Conservation (phyloP, 495 filamentous ascomycete genomes). For the Endocarpon pusillum region DNA sequence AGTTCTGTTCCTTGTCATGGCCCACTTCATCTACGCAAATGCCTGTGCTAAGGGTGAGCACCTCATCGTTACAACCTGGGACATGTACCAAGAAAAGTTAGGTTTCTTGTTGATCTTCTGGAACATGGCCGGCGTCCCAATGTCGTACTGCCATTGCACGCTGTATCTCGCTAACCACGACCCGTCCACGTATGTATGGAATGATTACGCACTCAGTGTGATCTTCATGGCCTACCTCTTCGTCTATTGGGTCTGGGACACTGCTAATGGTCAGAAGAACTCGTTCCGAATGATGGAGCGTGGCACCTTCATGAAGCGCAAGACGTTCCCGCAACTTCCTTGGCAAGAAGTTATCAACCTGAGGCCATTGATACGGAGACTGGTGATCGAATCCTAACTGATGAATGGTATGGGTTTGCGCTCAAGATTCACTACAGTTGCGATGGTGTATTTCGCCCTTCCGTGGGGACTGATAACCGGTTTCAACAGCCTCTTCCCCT, state of each 20-base stretch:
- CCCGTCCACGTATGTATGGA: constrained; percentile 63
- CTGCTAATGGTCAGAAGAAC: constrained; percentile 83
- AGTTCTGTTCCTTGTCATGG: constrained; percentile 68
- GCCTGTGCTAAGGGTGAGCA: constrained; percentile 92
- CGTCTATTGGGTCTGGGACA: constrained; percentile 86
- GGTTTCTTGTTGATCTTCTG: constrained; percentile 99
- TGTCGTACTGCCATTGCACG: constrained; percentile 90
- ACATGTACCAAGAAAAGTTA: constrained; percentile 99
- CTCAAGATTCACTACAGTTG: constrained; percentile 88
- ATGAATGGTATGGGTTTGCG: constrained; percentile 68
- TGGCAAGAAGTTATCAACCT: constrained; percentile 63
- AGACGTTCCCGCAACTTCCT: constrained; percentile 75
- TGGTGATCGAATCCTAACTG: constrained; percentile 66
- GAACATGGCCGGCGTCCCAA: constrained; percentile 90
- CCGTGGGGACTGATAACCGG: constrained; percentile 45
- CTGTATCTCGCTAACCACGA: constrained; percentile 78
- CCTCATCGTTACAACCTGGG: constrained; percentile 80
- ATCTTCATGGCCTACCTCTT: constrained; percentile 59
- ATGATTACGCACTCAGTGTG: constrained; percentile 36
- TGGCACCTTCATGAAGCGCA: constrained; percentile 50
- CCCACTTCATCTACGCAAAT: constrained; percentile 85
- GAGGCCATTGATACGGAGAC: constrained; percentile 53
- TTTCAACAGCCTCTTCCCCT: constrained; percentile 64
- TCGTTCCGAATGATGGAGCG: constrained; percentile 67
- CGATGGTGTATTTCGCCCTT: constrained; percentile 65